phyloP scores from a whole-genome alignment of 2,329 filamentous ascomycete species.

The Claviceps africana region DNA sequence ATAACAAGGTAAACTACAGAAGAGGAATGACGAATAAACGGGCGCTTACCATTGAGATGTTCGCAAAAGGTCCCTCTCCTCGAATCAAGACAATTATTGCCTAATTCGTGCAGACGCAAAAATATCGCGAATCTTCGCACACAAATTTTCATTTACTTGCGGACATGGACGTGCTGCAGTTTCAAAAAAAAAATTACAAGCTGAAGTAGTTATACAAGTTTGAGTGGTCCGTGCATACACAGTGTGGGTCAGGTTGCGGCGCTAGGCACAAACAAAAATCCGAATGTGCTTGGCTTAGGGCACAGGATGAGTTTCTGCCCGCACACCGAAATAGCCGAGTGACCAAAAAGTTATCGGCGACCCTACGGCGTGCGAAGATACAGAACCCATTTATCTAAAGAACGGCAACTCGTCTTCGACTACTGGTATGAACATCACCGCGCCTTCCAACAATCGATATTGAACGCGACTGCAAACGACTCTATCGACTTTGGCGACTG shows the following conservation, averaged over 20 bases:
- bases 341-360: slow-evolving; percentile 28
- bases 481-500: slow-evolving; percentile 14
- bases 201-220: neutral
- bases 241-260: neutral
- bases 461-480: neutral
- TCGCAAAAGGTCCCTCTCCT: too few species aligned
- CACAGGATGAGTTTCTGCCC: slow-evolving; percentile 27
- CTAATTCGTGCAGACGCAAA: neutral
- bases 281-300: slow-evolving; percentile 25
- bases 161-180: accelerated
- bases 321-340: slow-evolving; percentile 24
- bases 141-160: neutral
- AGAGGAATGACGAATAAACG: neutral
- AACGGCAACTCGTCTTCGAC: slow-evolving; percentile 25
- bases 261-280: slow-evolving; percentile 16
- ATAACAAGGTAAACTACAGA: slow-evolving; percentile 25
- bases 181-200: neutral
- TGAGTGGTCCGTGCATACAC: neutral
- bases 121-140: neutral
- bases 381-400: slow-evolving; percentile 22
- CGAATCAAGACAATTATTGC: too few species aligned
- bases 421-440: slow-evolving; percentile 22
- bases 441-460: slow-evolving; percentile 1
- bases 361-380: slow-evolving; percentile 22
- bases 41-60: neutral